Percentiles rank a stretch among this genome's conserved stretches.
Evolutionary conservation across 192 early-diverging fungal genomes (phyloP).

Genomic region (Entophlyctis helioformis): DNA sequence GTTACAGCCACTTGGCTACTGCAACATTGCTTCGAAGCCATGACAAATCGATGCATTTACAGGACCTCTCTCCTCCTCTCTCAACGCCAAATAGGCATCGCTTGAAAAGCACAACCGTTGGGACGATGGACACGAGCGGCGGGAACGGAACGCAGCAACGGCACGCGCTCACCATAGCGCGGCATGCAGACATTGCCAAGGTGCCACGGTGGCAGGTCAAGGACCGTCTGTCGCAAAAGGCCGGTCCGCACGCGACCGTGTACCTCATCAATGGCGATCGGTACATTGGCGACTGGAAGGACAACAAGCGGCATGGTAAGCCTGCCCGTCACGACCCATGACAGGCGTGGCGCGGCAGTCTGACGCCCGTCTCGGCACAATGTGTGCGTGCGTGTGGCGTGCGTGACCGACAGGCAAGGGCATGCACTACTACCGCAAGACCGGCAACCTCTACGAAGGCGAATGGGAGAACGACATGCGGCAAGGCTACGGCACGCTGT

Average conservation of each 20-base stretch:
- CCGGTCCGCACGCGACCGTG: constrained; percentile 39
- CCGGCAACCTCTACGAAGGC: constrained; percentile 41
- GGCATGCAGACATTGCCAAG: constrained; percentile 27
- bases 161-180: background rate
- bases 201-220: constrained; percentile 35
- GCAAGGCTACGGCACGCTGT: constrained; percentile 41
- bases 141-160: too few relatives aligned
- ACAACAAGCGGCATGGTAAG: constrained; percentile 39
- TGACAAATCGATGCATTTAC: too few relatives aligned
- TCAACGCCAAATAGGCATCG: too few relatives aligned
- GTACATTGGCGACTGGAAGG: constrained; percentile 48
- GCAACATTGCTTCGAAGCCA: too few relatives aligned
- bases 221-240: constrained; percentile 35
- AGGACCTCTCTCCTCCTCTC: too few relatives aligned
- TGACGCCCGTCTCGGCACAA: too few relatives aligned
- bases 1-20: too few relatives aligned
- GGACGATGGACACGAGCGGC: too few relatives aligned
- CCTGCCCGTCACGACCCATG: background rate
- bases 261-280: constrained; percentile 46
- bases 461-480: constrained; percentile 36
- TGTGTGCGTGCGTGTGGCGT: background rate
- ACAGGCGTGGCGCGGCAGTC: background rate
- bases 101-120: too few relatives aligned
- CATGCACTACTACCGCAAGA: constrained; percentile 33
- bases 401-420: constrained; percentile 38